These are phyloP conservation scores for Kitagawia praeruptora DNA, from an alignment of 129 eudicot genomes.

Conservation along the genomic window DNA sequence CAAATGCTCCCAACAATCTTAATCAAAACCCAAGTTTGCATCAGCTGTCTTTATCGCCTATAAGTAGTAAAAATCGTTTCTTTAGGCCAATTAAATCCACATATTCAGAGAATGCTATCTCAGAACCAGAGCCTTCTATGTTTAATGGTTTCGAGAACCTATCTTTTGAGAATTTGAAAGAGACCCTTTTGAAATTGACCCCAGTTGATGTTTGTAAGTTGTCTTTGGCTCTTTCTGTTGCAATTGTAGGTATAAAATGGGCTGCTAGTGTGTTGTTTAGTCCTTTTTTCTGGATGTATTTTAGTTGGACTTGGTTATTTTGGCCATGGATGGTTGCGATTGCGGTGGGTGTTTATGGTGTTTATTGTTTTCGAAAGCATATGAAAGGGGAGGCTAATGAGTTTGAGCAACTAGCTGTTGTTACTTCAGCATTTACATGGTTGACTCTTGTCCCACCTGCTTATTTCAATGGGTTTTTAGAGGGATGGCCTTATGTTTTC, in stretches of 20 bases:
- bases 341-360: constrained; percentile 42
- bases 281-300: constrained; percentile 89
- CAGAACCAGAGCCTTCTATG: constrained; percentile 20
- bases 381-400: constrained; percentile 46
- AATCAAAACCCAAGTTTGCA: neutral
- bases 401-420: constrained; percentile 54
- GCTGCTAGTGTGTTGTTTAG: constrained; percentile 29
- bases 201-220: constrained; percentile 48
- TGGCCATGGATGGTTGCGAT: constrained; percentile 81
- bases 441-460: constrained; percentile 79
- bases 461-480: constrained; percentile 63
- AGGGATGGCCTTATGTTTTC: constrained; percentile 88
- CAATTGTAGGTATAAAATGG: constrained; percentile 47
- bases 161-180: constrained; percentile 36
- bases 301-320: constrained; percentile 79
- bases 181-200: constrained; percentile 33
- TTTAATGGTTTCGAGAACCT: constrained; percentile 16
- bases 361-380: constrained; percentile 42
- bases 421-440: constrained; percentile 63
- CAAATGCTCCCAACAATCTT: constrained; percentile 7
- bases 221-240: constrained; percentile 36
- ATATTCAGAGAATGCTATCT: constrained; percentile 22
- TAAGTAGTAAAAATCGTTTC: constrained; percentile 18
- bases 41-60: neutral
- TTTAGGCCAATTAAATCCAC: constrained; percentile 31